These are phyloP conservation scores for Hericium rajendrae DNA, from an alignment of 768 basidiomycete species.

Conservation along the genomic window DNA sequence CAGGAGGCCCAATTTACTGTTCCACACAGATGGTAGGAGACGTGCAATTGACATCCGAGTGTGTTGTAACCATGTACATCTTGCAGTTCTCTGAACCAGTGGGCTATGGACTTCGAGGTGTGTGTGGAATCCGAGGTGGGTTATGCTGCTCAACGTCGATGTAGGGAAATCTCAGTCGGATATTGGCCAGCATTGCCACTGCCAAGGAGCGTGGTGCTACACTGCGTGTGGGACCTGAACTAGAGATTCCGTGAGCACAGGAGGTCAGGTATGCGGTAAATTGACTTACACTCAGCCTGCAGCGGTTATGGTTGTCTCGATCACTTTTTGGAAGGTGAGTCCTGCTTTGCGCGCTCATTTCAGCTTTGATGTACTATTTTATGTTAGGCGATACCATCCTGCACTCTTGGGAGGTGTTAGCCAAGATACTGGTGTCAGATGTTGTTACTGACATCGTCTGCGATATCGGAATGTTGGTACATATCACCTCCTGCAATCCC, in stretches of 20 bases:
- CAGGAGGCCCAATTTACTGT: constrained; percentile 1
- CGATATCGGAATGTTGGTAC: constrained; percentile 83
- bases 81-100: constrained; percentile 85
- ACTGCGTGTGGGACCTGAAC: constrained; percentile 89
- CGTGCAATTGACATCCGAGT: constrained; percentile 9
- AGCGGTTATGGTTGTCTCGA: constrained; percentile 97
- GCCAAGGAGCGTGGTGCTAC: constrained; percentile 87
- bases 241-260: constrained; percentile 77
- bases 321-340: constrained; percentile 88
- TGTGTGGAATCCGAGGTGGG: constrained; percentile 5
- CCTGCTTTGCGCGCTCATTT: not conserved
- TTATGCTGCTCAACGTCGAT: not conserved
- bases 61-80: not conserved
- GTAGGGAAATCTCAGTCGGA: constrained; percentile 90
- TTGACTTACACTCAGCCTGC: constrained; percentile 12
- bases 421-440: constrained; percentile 77
- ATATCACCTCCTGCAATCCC: not conserved
- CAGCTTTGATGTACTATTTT: not conserved
- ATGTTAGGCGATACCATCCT: constrained; percentile 81
- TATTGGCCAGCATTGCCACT: constrained; percentile 75
- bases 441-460: constrained; percentile 82
- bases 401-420: constrained; percentile 96
- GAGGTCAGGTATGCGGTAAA: not conserved
- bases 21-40: constrained; percentile 18
- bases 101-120: constrained; percentile 93